phyloP scores from a whole-genome alignment of 164 flowering plant species.

The Cinnamomum micranthum region DNA sequence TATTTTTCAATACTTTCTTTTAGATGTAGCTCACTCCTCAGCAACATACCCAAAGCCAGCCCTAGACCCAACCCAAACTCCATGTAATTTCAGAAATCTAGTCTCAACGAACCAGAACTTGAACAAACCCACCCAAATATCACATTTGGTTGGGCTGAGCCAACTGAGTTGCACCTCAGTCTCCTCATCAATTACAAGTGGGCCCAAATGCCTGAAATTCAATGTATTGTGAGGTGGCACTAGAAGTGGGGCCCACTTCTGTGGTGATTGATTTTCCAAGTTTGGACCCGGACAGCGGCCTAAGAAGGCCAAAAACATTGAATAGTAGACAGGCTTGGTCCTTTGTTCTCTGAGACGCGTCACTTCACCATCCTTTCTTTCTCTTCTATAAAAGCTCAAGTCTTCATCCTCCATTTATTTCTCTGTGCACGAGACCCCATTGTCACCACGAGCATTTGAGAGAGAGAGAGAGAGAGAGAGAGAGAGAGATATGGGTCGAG shows the following conservation, averaged over 20 bases:
- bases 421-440: background rate
- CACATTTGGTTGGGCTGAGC: too few species aligned
- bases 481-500: constrained; percentile 57
- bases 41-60: too few species aligned
- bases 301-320: background rate
- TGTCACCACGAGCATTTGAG: background rate
- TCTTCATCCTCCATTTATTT: background rate
- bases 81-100: too few species aligned
- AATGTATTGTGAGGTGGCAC: background rate
- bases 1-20: too few species aligned
- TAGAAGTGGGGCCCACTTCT: background rate
- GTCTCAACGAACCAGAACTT: too few species aligned
- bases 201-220: too few species aligned
- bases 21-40: too few species aligned
- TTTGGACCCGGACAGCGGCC: background rate
- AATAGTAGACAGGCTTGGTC: background rate
- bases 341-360: too few species aligned
- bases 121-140: too few species aligned
- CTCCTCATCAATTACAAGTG: too few species aligned
- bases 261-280: background rate
- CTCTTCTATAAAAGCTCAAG: background rate
- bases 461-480: constrained; percentile 15
- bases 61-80: too few species aligned
- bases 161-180: too few species aligned
- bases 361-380: background rate